A percentile compares a stretch with the other conserved stretches of the same genome.
These are phyloP conservation scores for Combretum micranthum DNA, from an alignment of 345 rosid genomes.

Conservation along the genomic window DNA sequence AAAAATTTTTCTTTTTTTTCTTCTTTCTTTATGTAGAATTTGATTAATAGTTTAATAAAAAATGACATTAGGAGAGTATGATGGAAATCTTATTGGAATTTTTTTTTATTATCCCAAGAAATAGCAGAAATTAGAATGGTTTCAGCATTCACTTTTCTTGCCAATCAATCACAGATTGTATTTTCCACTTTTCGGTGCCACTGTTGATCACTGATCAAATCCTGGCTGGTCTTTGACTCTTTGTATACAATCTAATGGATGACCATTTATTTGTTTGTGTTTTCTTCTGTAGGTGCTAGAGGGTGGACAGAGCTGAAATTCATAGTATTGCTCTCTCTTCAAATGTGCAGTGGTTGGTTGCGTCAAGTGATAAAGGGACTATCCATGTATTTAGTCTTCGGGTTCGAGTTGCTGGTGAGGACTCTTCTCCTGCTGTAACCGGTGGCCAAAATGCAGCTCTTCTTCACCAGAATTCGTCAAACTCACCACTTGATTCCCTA, in stretches of 20 bases:
- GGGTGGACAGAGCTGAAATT: slow-evolving; percentile 85
- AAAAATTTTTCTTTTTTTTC: not conserved
- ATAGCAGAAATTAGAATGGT: no score
- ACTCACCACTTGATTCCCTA: slow-evolving; percentile 47
- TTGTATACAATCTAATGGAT: not conserved
- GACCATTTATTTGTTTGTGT: not conserved
- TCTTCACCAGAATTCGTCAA: slow-evolving; percentile 46
- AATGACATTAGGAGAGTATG: no score
- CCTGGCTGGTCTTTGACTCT: no score
- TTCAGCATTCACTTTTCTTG: no score
- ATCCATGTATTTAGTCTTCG: slow-evolving; percentile 79
- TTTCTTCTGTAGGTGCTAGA: slow-evolving; percentile 53
- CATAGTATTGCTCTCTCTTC: slow-evolving; percentile 70
- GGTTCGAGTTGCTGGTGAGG: slow-evolving; percentile 71
- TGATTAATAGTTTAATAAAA: not conserved
- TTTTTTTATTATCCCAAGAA: no score
- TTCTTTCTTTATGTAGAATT: not conserved
- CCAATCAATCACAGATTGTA: no score
- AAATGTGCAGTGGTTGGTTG: slow-evolving; percentile 81
- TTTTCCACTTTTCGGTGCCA: no score
- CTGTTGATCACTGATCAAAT: no score
- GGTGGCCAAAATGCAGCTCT: slow-evolving; percentile 30
- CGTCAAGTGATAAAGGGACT: slow-evolving; percentile 87
- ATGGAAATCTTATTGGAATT: no score
- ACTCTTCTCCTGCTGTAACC: slow-evolving; percentile 32